phyloP scores from a whole-genome alignment of 306 rosid species.

The Medicago arabica region DNA sequence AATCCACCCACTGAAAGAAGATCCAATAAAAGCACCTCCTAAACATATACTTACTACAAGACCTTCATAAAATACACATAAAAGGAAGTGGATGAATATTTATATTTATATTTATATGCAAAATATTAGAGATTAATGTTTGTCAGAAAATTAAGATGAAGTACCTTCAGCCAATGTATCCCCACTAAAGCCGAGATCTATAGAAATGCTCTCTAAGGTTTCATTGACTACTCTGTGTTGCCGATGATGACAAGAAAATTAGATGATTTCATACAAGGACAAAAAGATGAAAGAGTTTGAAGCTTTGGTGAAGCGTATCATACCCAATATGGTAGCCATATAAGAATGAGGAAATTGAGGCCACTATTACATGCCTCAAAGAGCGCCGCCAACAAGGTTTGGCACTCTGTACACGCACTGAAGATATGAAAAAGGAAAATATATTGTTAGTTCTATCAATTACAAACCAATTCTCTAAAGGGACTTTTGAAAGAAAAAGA shows the following conservation, averaged over 20 bases:
- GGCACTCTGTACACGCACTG: constrained; percentile 50
- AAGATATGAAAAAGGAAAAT: constrained; percentile 43
- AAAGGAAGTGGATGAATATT: constrained; percentile 30
- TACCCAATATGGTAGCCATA: constrained; percentile 91
- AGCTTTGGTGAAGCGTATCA: constrained; percentile 40
- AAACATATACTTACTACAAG: constrained; percentile 87
- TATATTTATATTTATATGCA: constrained; percentile 15
- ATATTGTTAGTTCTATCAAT: constrained; percentile 41
- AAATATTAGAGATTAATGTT: constrained; percentile 28
- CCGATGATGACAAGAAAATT: constrained; percentile 40
- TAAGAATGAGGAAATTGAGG: constrained; percentile 74
- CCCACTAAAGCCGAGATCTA: constrained; percentile 80
- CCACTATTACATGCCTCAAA: constrained; percentile 70
- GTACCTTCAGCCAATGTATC: constrained; percentile 82
- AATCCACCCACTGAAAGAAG: constrained; percentile 77
- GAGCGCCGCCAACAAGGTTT: constrained; percentile 75
- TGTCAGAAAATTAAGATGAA: constrained; percentile 25
- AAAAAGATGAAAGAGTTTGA: constrained; percentile 31
- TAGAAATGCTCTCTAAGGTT: constrained; percentile 83
- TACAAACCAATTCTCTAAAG: constrained; percentile 17
- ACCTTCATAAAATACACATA: constrained; percentile 60
- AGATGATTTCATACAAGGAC: constrained; percentile 26
- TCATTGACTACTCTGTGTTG: constrained; percentile 82
- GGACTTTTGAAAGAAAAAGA: background rate
- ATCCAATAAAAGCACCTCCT: constrained; percentile 88